Percentiles rank a stretch among this genome's conserved stretches.
Evolutionary conservation across 768 basidiomycete species (phyloP).

Genomic region (Xerocomellus intermedius): DNA sequence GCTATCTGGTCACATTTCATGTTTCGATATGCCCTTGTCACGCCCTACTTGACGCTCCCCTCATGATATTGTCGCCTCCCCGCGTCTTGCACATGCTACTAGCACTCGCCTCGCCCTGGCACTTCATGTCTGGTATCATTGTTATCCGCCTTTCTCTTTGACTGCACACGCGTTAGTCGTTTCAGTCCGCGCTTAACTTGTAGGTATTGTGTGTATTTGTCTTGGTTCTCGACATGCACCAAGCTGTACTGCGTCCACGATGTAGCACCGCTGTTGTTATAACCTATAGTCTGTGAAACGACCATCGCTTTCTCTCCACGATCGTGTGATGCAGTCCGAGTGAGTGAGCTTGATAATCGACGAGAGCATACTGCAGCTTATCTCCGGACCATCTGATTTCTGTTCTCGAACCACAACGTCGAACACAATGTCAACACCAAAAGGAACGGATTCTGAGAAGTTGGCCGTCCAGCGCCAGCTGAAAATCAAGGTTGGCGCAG

Average conservation of each 20-base stretch:
- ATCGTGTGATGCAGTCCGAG: background rate
- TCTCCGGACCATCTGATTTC: background rate
- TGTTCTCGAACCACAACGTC: slow-evolving; percentile 11
- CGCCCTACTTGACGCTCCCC: slow-evolving; percentile 17
- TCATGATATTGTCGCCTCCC: slow-evolving; percentile 7
- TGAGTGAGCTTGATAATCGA: slow-evolving; percentile 10
- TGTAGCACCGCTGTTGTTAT: slow-evolving; percentile 30
- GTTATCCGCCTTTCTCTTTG: slow-evolving; percentile 24
- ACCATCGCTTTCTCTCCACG: slow-evolving; percentile 9
- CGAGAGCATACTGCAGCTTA: background rate
- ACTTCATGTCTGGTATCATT: slow-evolving; percentile 20
- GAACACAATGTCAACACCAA: slow-evolving; percentile 15
- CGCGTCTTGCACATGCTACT: slow-evolving; percentile 13
- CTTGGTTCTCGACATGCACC: slow-evolving; percentile 29
- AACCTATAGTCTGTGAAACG: slow-evolving; percentile 29
- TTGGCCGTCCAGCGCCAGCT: slow-evolving; percentile 58
- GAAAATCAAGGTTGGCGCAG: slow-evolving; percentile 71
- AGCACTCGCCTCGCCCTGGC: slow-evolving; percentile 18
- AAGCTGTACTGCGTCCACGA: slow-evolving; percentile 30
- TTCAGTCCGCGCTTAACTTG: slow-evolving; percentile 22
- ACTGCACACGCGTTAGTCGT: slow-evolving; percentile 24
- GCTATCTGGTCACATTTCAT: slow-evolving; percentile 14
- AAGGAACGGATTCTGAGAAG: slow-evolving; percentile 18
- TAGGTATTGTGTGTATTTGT: slow-evolving; percentile 35
- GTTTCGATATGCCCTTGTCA: slow-evolving; percentile 27